These are phyloP conservation scores for Aspergillus niger DNA, from an alignment of 2,329 filamentous ascomycete species.

Conservation along the genomic window DNA sequence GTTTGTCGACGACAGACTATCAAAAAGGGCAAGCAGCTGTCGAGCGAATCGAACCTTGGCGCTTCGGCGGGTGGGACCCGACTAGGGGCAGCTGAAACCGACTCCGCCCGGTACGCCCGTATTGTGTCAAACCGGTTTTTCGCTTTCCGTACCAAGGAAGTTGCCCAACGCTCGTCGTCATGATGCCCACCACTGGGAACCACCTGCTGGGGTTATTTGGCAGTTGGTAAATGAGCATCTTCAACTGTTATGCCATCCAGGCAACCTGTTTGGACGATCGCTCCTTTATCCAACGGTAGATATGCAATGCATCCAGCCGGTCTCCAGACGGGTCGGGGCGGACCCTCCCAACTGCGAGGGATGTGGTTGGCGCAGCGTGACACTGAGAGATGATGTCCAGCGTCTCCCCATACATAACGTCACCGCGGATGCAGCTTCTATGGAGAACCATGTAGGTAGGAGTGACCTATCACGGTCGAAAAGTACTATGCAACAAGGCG, in stretches of 20 bases:
- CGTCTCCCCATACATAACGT: constrained; percentile 3
- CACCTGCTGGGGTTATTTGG: neutral
- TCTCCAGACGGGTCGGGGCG: constrained; percentile 15
- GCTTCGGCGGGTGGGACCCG: neutral
- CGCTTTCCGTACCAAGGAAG: neutral
- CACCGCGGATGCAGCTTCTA: constrained; percentile 6
- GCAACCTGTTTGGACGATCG: neutral
- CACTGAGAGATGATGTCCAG: neutral
- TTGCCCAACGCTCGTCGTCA: neutral
- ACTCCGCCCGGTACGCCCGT: neutral
- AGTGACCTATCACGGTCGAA: neutral
- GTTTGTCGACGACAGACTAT: neutral
- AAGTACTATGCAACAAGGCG: neutral
- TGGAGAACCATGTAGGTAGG: neutral
- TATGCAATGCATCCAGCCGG: neutral
- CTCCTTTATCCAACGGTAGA: neutral
- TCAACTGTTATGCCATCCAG: neutral
- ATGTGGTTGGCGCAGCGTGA: neutral
- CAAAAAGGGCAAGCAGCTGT: neutral
- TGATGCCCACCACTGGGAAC: too few species aligned
- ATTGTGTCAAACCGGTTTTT: neutral
- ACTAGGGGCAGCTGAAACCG: constrained; percentile 3
- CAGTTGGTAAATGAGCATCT: neutral
- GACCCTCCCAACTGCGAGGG: constrained; percentile 8
- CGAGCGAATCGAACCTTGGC: constrained; percentile 1